Evolutionary conservation across 345 rosid species (phyloP).

Genomic region (Angophora floribunda): DNA sequence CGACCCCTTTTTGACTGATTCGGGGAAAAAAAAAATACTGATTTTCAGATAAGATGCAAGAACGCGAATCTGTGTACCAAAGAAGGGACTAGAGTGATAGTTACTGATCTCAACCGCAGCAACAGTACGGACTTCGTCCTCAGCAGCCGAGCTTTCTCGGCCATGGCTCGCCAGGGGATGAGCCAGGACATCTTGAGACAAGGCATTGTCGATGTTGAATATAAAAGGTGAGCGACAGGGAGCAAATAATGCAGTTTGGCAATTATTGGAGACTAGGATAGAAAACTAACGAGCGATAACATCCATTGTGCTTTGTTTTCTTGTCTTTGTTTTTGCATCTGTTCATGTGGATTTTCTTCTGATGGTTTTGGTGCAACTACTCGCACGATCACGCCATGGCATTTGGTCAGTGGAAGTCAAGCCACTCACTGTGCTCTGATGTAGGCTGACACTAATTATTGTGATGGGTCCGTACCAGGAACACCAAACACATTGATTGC

Average conservation of each 20-base stretch:
- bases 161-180: constrained; percentile 63
- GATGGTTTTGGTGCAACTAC: neutral
- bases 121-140: constrained; percentile 74
- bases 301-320: neutral
- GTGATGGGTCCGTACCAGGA: neutral
- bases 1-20: neutral
- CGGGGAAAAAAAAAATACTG: neutral
- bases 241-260: neutral
- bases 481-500: constrained; percentile 14
- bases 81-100: constrained; percentile 54
- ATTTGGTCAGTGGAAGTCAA: neutral
- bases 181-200: constrained; percentile 37
- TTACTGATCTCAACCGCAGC: constrained; percentile 55
- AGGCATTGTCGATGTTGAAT: constrained; percentile 60
- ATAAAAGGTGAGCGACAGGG: constrained; percentile 45
- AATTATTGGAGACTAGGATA: neutral
- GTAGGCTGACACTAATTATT: neutral
- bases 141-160: constrained; percentile 72
- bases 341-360: neutral
- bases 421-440: neutral
- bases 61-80: constrained; percentile 39
- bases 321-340: neutral
- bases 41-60: constrained; percentile 70
- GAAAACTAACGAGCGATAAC: neutral
- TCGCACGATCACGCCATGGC: neutral